Base-by-base conservation (phyloP, 495 filamentous ascomycete species). In the Penicillium subrubescens region DNA sequence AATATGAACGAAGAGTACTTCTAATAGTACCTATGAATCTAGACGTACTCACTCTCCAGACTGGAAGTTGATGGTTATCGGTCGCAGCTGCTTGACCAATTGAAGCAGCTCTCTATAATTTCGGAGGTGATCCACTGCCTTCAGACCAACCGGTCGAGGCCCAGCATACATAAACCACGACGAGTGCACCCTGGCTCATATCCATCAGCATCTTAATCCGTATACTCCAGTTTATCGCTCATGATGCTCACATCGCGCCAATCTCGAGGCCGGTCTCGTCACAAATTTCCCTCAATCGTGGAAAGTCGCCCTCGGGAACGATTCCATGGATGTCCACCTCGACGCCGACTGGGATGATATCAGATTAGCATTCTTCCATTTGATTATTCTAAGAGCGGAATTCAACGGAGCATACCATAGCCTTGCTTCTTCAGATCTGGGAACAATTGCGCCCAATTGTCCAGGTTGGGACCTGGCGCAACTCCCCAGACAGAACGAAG, bases 401-500 rank as follows among this genome's bases (percentile, higher is more conserved):
- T 15, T 5, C 12, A 4, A 3, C 12, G 6, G n/a, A 27, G 59
- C 59, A 15, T 61, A 75, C 73, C 59, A 27, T 75, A 75, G 31
- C 73, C 71, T n/a, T 73, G 65, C 8, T 48, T 43, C 43, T 75
- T 75, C 25, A 71, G 57, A 3, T 61, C 46, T 1, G 61, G 61
- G 46, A 73, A 71, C 63, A 61, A 66, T 15, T 63, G 48, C 5
- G 61, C 61, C 71, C 71, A 73, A 39, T 67, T 64, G 21, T 53
- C 56, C 44, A 68, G 46, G 56, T 66, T 65, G 8, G 23, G 21
- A n/a, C 71, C 68, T 19, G 61, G 41, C 12, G 60, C 68, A 56
- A 73, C 56, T n/a, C 71, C 71, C 68, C 71, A 73, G 25, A 48
- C 37, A 21, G 71, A 68, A n/a, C 71, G 63, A 48, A 68, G 66